Conservation (phyloP, 345 rosid species). For the thale cress (Arabidopsis thaliana) region TAIR10.1 NC_003071.7:19133501-19134000, state of each 20-base stretch:
- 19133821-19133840: conserved; percentile 49
- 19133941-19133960: conserved; percentile 31
- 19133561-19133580: conserved; percentile 30
- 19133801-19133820: conserved; percentile 21
- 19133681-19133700: not conserved
- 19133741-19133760: not conserved
- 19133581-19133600: not conserved
- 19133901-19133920: conserved; percentile 39
- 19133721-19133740: not conserved
- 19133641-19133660: conserved; percentile 21
- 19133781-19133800: conserved; percentile 4
- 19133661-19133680: not conserved
- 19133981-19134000: conserved; percentile 34
- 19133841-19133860: conserved; percentile 49
- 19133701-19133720: not conserved
- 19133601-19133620: not conserved
- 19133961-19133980: conserved; percentile 37
- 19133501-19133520: conserved; percentile 3
- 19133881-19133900: conserved; percentile 41
- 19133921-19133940: conserved; percentile 32
- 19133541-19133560: conserved; percentile 35
- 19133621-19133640: conserved; percentile 10
- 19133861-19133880: conserved; percentile 40
- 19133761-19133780: conserved; percentile 6
- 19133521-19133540: conserved; percentile 28